phyloP scores from a whole-genome alignment of 164 flowering plant species.

The Umbellularia californica region DNA sequence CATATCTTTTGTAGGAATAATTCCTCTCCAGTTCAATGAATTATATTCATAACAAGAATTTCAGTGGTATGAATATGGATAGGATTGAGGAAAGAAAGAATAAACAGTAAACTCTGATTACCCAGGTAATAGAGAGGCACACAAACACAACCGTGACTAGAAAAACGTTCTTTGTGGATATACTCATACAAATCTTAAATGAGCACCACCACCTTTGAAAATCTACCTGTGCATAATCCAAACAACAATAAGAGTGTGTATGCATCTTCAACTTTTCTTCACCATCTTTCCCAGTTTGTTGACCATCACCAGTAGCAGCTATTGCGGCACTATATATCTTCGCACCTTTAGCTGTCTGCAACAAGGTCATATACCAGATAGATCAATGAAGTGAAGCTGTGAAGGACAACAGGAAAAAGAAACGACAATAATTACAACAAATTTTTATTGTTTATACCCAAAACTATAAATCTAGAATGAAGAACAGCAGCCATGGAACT shows the following conservation, averaged over 20 bases:
- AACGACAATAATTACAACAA: neutral
- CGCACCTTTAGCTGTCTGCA: constrained; percentile 90
- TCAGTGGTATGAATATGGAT: too few species aligned
- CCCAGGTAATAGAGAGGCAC: too few species aligned
- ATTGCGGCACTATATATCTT: constrained; percentile 75
- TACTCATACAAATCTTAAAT: neutral
- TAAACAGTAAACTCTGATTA: neutral
- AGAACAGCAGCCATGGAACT: neutral
- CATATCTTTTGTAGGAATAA: too few species aligned
- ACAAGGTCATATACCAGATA: constrained; percentile 11
- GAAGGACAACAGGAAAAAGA: too few species aligned
- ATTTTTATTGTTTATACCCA: neutral
- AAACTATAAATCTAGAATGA: neutral
- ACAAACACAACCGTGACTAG: neutral
- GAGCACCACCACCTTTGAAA: constrained; percentile 8
- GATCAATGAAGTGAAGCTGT: neutral
- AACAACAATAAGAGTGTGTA: constrained; percentile 93
- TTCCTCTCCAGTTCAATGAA: too few species aligned
- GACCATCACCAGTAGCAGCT: constrained; percentile 73
- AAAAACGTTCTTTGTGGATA: neutral
- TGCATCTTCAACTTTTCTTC: constrained; percentile 89
- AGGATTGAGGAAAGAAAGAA: too few species aligned
- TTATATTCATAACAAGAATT: too few species aligned
- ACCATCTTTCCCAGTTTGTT: constrained; percentile 50
- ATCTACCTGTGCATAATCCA: constrained; percentile 91